Conservation (phyloP, 2,329 filamentous ascomycete genomes). For the Botrytis fragariae region DNA sequence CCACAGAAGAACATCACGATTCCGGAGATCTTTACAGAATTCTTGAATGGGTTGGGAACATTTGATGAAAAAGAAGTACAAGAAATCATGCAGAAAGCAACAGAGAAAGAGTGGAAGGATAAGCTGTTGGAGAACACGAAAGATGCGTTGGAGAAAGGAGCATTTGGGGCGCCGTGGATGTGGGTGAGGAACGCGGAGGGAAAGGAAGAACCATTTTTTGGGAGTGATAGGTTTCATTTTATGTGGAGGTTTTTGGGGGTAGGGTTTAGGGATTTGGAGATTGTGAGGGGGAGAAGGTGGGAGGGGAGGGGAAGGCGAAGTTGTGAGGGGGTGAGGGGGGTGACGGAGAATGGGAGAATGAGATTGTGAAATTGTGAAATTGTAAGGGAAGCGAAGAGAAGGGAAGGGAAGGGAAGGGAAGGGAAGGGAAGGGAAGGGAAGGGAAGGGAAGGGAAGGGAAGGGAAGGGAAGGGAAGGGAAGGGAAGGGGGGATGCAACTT, state of each 20-base stretch:
- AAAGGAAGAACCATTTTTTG: conserved; percentile 68
- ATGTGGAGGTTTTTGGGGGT: conserved; percentile 66
- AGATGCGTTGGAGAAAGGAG: conserved; percentile 60
- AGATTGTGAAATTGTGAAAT: background rate
- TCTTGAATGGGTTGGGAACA: conserved; percentile 38
- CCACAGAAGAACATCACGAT: conserved; percentile 58
- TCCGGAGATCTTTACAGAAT: conserved; percentile 49
- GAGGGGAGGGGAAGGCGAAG: conserved; percentile 19
- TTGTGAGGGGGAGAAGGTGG: conserved; percentile 38
- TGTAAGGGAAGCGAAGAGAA: background rate
- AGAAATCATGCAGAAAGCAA: conserved; percentile 53
- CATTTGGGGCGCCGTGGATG: conserved; percentile 76
- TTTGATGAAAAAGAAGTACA: conserved; percentile 54
- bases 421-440: too few species aligned
- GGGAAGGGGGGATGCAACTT: too few species aligned
- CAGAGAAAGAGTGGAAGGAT: conserved; percentile 50
- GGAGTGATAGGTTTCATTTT: conserved; percentile 70
- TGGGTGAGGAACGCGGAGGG: conserved; percentile 61
- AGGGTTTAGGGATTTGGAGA: conserved; percentile 54
- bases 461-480: too few species aligned
- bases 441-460: too few species aligned
- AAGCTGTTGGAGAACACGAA: conserved; percentile 58
- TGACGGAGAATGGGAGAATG: background rate
- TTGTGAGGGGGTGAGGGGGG: background rate
- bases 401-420: too few species aligned